Conservation (phyloP, 2,329 filamentous ascomycete species). For the Coniochaeta prunicola region DNA sequence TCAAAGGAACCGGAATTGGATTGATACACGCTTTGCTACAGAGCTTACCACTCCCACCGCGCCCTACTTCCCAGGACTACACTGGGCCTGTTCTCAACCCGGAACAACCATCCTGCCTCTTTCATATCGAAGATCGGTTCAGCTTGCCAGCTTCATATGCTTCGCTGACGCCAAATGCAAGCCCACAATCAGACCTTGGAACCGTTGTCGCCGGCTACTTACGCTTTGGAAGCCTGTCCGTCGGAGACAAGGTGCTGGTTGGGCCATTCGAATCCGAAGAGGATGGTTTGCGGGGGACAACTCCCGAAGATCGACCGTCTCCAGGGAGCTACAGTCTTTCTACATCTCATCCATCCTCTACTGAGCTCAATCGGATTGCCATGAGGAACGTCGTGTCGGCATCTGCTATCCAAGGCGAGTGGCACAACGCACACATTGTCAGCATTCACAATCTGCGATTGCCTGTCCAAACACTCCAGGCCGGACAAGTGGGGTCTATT, state of each 20-base stretch:
- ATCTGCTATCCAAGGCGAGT: slow-evolving; percentile 55
- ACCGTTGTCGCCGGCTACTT: slow-evolving; percentile 81
- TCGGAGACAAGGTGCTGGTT: slow-evolving; percentile 71
- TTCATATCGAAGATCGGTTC: slow-evolving; percentile 89
- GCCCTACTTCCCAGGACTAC: slow-evolving; percentile 45
- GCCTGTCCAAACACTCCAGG: slow-evolving; percentile 66
- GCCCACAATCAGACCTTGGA: slow-evolving; percentile 40
- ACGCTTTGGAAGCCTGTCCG: slow-evolving; percentile 66
- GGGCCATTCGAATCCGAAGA: slow-evolving; percentile 66
- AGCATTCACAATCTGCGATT: slow-evolving; percentile 85
- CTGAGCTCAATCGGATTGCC: slow-evolving; percentile 45
- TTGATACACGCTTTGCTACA: slow-evolving; percentile 76
- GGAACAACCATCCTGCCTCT: slow-evolving; percentile 58
- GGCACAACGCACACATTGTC: slow-evolving; percentile 73
- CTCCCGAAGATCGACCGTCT: slow-evolving; percentile 39
- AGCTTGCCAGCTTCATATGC: slow-evolving; percentile 60
- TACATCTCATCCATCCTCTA: slow-evolving; percentile 44
- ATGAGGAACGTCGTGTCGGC: slow-evolving; percentile 45
- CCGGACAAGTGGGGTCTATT: slow-evolving; percentile 84
- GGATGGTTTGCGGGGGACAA: slow-evolving; percentile 31
- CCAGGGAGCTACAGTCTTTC: slow-evolving; percentile 41
- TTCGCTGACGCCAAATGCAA: slow-evolving; percentile 30
- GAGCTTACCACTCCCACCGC: slow-evolving; percentile 61
- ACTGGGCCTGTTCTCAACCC: slow-evolving; percentile 49
- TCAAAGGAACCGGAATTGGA: slow-evolving; percentile 76